Percentiles rank a stretch among this genome's conserved stretches.
Conservation (phyloP, 345 rosid species). For the Isatis tinctoria region DNA sequence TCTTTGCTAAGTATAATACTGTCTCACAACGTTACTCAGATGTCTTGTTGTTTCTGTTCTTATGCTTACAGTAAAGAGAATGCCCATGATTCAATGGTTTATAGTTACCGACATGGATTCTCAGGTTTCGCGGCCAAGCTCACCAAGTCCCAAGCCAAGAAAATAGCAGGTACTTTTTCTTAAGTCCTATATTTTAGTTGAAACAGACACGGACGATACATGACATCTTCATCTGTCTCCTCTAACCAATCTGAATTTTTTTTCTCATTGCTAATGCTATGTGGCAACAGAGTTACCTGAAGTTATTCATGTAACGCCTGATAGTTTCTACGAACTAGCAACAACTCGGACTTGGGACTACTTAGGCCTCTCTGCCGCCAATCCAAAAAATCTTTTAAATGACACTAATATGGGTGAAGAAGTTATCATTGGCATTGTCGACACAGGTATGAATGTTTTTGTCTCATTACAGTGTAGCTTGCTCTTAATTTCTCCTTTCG, state of each 20-base stretch:
- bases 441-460: slow-evolving; percentile 24
- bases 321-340: no score
- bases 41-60: slow-evolving; percentile 10
- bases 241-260: not conserved
- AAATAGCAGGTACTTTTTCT: slow-evolving; percentile 29
- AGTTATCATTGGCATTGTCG: slow-evolving; percentile 23
- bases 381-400: slow-evolving; percentile 16
- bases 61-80: slow-evolving; percentile 34
- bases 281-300: slow-evolving; percentile 35
- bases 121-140: slow-evolving; percentile 53
- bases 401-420: slow-evolving; percentile 32
- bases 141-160: slow-evolving; percentile 38
- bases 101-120: slow-evolving; percentile 42
- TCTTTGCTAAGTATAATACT: not conserved
- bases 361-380: slow-evolving; percentile 26
- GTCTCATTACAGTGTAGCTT: no score
- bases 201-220: not conserved
- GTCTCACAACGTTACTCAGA: not conserved
- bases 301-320: slow-evolving; percentile 47
- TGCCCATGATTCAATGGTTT: slow-evolving; percentile 43
- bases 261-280: not conserved
- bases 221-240: not conserved
- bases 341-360: no score
- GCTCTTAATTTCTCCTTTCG: no score
- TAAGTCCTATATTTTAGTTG: not conserved